A percentile compares a stretch with the other conserved stretches of the same genome.
These are phyloP conservation scores for Abortiporus biennis DNA, from an alignment of 1,284 basidiomycete species.

Conservation along the genomic window DNA sequence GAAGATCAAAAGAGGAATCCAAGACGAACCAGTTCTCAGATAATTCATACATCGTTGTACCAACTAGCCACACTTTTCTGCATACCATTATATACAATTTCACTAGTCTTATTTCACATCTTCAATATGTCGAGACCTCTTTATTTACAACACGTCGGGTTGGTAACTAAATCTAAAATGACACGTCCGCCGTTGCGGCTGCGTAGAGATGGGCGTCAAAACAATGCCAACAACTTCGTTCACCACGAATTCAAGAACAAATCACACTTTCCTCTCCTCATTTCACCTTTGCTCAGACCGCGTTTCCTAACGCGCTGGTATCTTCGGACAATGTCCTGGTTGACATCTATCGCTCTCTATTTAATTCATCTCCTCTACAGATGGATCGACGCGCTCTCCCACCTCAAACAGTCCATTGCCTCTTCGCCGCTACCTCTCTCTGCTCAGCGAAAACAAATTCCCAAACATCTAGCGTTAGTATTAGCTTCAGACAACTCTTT, in stretches of 20 bases:
- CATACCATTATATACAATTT: neutral
- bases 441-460: conserved; percentile 46
- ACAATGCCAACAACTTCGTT: no score
- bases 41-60: conserved; percentile 24
- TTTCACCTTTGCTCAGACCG: no score
- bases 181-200: no score
- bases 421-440: conserved; percentile 40
- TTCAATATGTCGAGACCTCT: no score
- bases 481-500: conserved; percentile 37
- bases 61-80: neutral
- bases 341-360: conserved; percentile 39
- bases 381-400: conserved; percentile 33
- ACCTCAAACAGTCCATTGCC: conserved; percentile 32
- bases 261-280: no score
- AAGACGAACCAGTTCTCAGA: conserved; percentile 49
- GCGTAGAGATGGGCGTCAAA: no score
- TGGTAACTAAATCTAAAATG: no score
- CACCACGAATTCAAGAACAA: no score
- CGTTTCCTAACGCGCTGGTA: no score
- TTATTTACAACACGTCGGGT: no score
- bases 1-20: conserved; percentile 80
- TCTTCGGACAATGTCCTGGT: conserved; percentile 34
- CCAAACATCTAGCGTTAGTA: conserved; percentile 59
- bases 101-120: no score
- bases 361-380: conserved; percentile 55